Percentiles rank a stretch among this genome's conserved stretches.
Conservation (phyloP, 2,329 filamentous ascomycete genomes). For the Dothiorella sarmentorum region DNA sequence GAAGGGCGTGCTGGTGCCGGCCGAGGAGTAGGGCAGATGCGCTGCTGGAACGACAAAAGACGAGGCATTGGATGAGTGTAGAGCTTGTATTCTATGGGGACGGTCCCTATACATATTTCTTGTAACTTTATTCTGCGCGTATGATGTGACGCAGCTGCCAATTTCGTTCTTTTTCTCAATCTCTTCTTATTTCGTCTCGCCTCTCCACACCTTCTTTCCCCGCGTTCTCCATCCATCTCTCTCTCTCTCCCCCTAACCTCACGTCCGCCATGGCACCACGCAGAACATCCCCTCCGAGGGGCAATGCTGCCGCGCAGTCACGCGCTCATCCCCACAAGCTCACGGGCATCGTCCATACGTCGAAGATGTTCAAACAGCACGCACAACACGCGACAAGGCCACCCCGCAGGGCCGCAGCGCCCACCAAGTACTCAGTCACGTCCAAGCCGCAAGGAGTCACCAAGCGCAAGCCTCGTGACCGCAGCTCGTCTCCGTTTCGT, state of each 20-base stretch:
- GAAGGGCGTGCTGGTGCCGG: slow-evolving; percentile 75
- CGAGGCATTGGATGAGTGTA: neutral
- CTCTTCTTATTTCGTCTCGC: neutral
- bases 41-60: slow-evolving; percentile 21
- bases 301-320: neutral
- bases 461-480: neutral
- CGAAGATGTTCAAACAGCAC: slow-evolving; percentile 1
- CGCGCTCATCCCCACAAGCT: neutral
- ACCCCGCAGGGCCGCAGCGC: neutral
- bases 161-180: neutral
- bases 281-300: neutral
- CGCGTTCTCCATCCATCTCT: neutral
- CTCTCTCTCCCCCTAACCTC: neutral
- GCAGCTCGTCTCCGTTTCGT: slow-evolving; percentile 16
- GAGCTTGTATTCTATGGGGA: neutral
- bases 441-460: slow-evolving; percentile 1
- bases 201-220: neutral
- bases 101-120: slow-evolving; percentile 5
- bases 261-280: neutral
- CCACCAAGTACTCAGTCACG: neutral
- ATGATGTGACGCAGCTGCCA: neutral
- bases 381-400: neutral
- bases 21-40: slow-evolving; percentile 43
- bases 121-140: neutral
- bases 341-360: neutral